phyloP scores from a whole-genome alignment of 495 filamentous ascomycete genomes.

The Evansstolkia leycettana region DNA sequence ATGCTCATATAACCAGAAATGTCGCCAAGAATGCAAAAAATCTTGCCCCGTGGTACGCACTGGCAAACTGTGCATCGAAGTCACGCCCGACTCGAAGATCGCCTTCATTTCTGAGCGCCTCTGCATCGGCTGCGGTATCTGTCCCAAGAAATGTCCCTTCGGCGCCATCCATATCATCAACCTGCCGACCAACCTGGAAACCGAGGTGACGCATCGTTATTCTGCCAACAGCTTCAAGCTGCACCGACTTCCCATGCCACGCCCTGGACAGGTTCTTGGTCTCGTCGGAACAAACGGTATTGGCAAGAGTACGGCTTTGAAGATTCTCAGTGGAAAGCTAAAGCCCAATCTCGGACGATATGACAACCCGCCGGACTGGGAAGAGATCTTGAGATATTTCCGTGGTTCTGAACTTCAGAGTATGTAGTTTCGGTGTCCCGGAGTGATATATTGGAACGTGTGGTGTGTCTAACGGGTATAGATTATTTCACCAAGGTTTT shows the following conservation, averaged over 20 bases:
- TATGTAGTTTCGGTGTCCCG: constrained; percentile 25
- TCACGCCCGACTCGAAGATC: constrained; percentile 78
- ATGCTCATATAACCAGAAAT: constrained; percentile 49
- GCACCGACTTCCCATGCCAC: constrained; percentile 86
- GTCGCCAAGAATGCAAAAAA: constrained; percentile 97
- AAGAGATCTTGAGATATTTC: constrained; percentile 97
- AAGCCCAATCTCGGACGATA: constrained; percentile 94
- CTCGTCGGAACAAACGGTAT: constrained; percentile 99
- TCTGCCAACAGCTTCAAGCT: constrained; percentile 99
- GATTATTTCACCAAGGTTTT: constrained; percentile 98
- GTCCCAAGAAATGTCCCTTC: constrained; percentile 98
- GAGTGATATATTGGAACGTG: constrained; percentile 2
- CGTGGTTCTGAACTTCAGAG: constrained; percentile 94
- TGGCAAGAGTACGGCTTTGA: constrained; percentile 95
- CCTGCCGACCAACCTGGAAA: constrained; percentile 95
- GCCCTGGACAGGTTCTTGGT: constrained; percentile 92
- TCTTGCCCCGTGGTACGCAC: constrained; percentile 96
- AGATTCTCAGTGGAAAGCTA: constrained; percentile 94
- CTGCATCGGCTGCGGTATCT: constrained; percentile 98
- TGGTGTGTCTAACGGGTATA: constrained; percentile 17
- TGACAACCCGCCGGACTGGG: constrained; percentile 97
- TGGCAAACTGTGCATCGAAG: constrained; percentile 96
- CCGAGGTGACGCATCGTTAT: constrained; percentile 94
- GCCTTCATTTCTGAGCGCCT: constrained; percentile 94
- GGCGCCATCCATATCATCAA: constrained; percentile 99